These are phyloP conservation scores for Heterobasidion annosum DNA, from an alignment of 1,284 basidiomycete species.

Conservation along the genomic window DNA sequence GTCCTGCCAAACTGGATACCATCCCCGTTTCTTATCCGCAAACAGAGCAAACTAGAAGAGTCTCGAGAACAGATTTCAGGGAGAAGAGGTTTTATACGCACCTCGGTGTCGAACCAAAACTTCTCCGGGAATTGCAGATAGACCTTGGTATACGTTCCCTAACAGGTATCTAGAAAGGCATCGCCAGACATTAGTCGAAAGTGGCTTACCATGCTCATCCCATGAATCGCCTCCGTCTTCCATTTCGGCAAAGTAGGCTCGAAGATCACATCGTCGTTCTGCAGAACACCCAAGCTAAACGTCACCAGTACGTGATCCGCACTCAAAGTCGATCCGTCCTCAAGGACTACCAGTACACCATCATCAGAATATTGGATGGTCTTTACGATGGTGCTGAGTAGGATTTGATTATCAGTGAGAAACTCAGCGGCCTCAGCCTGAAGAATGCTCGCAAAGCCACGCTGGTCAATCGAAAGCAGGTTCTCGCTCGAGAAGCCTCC, in stretches of 20 bases:
- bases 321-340: slow-evolving; percentile 27
- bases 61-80: not conserved
- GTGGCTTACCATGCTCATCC: slow-evolving; percentile 47
- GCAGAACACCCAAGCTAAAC: slow-evolving; percentile 32
- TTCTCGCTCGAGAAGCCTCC: slow-evolving; percentile 53
- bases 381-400: slow-evolving; percentile 44
- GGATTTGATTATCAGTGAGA: slow-evolving; percentile 33
- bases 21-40: slow-evolving; percentile 52
- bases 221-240: slow-evolving; percentile 59
- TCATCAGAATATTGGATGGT: slow-evolving; percentile 36
- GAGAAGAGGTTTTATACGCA: slow-evolving; percentile 12
- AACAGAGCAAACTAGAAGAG: slow-evolving; percentile 49
- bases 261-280: slow-evolving; percentile 51
- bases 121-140: slow-evolving; percentile 56
- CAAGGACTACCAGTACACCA: slow-evolving; percentile 35
- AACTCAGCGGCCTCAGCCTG: slow-evolving; percentile 47
- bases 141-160: slow-evolving; percentile 63
- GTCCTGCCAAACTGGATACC: slow-evolving; percentile 65
- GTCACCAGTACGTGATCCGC: slow-evolving; percentile 23
- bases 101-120: slow-evolving; percentile 66
- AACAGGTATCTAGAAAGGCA: not conserved
- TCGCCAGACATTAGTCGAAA: not conserved
- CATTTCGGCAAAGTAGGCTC: slow-evolving; percentile 46
- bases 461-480: slow-evolving; percentile 46
- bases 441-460: slow-evolving; percentile 50